These are phyloP conservation scores for Hypoxylon lienhwacheense DNA, from an alignment of 495 filamentous ascomycete genomes.

Conservation along the genomic window DNA sequence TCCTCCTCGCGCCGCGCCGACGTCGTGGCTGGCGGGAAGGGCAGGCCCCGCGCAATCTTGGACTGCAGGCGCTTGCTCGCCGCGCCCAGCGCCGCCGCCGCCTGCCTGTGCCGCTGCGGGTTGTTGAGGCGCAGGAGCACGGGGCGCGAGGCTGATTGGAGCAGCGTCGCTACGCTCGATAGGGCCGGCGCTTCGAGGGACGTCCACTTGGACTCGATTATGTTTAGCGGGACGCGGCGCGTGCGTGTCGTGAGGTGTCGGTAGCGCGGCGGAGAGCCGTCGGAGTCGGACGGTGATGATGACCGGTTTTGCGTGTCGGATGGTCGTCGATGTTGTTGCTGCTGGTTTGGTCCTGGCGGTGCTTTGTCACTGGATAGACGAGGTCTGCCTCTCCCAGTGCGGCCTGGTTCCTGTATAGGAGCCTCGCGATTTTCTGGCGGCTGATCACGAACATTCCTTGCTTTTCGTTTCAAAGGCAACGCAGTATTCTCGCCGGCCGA, in stretches of 20 bases:
- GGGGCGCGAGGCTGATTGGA: slow-evolving; percentile 43
- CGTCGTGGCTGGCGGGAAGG: slow-evolving; percentile 46
- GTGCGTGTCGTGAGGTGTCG: slow-evolving; percentile 46
- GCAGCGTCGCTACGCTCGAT: slow-evolving; percentile 40
- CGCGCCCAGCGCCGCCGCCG: slow-evolving; percentile 38
- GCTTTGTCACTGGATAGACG: slow-evolving; percentile 9
- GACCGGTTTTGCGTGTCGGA: slow-evolving; percentile 24
- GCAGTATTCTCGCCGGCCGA: slow-evolving; percentile 6
- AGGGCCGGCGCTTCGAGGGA: slow-evolving; percentile 45
- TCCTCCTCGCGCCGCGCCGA: slow-evolving; percentile 43
- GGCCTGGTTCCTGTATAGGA: slow-evolving; percentile 10
- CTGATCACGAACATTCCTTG: slow-evolving; percentile 4
- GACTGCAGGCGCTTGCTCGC: slow-evolving; percentile 41
- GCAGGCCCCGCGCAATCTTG: slow-evolving; percentile 45
- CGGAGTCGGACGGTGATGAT: slow-evolving; percentile 31
- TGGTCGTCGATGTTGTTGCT: slow-evolving; percentile 10
- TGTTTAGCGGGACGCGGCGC: slow-evolving; percentile 44
- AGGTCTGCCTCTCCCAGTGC: slow-evolving; percentile 1
- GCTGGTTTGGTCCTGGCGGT: slow-evolving; percentile 4
- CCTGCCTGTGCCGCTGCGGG: slow-evolving; percentile 42
- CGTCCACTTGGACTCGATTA: slow-evolving; percentile 51
- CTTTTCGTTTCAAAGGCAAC: slow-evolving; percentile 10
- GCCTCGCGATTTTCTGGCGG: slow-evolving; percentile 11
- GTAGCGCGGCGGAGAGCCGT: slow-evolving; percentile 33
- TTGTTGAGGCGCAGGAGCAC: slow-evolving; percentile 47